phyloP scores from a whole-genome alignment of 352 stramenopile genomes.

The Pythium monospermum region DNA sequence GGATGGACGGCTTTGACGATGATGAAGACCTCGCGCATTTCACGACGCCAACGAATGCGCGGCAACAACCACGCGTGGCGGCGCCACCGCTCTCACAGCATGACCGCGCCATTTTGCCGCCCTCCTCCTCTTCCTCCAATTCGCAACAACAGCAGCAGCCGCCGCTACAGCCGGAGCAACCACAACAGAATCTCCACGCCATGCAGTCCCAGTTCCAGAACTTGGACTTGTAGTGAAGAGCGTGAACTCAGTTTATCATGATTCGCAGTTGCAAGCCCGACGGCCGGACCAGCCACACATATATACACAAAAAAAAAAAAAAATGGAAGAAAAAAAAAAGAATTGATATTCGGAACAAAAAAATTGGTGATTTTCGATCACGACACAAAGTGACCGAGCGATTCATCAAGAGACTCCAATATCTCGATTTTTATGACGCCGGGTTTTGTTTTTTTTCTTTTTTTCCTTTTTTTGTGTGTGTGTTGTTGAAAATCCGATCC shows the following conservation, averaged over 20 bases:
- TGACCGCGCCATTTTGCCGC: conserved; percentile 18
- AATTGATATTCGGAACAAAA: too few relatives aligned
- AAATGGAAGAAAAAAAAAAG: too few relatives aligned
- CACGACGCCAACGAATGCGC: conserved; percentile 61
- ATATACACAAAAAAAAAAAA: too few relatives aligned
- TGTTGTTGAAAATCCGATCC: not conserved
- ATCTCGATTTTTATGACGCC: too few relatives aligned
- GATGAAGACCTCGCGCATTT: conserved; percentile 54
- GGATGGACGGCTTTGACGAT: conserved; percentile 64
- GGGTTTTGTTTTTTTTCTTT: too few relatives aligned
- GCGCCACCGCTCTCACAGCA: conserved; percentile 30
- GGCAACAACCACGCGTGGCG: conserved; percentile 50
- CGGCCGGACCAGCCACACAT: too few relatives aligned
- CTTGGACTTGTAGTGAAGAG: conserved; percentile 61
- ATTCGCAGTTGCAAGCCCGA: too few relatives aligned
- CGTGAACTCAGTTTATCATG: too few relatives aligned
- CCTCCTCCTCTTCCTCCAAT: not conserved
- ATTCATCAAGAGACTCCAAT: too few relatives aligned
- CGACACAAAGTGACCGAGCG: too few relatives aligned
- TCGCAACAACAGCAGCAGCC: conserved; percentile 25
- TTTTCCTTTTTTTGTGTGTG: not conserved
- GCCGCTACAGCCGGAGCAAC: conserved; percentile 33
- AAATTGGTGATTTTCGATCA: too few relatives aligned
- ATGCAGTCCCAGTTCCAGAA: conserved; percentile 54
- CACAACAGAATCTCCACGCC: conserved; percentile 23